Conservation (phyloP, 805 yeast species). For the Candida qinlingensis region DNA sequence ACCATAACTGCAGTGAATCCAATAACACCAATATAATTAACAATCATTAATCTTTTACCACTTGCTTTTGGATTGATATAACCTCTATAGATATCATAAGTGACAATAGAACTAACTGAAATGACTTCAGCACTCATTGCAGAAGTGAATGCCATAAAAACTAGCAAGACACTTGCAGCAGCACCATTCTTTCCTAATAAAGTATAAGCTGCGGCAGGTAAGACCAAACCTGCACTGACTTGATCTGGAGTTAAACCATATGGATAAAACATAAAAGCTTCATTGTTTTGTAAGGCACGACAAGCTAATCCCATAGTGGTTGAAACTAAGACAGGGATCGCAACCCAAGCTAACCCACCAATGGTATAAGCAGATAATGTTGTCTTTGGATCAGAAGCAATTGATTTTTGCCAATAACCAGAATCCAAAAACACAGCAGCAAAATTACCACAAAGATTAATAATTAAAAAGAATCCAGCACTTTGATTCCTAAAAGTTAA, state of each 20-base stretch:
- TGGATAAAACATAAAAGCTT: constrained; percentile 80
- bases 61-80: constrained; percentile 75
- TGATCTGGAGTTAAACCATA: constrained; percentile 57
- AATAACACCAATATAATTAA: constrained; percentile 20
- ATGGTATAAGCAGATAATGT: constrained; percentile 83
- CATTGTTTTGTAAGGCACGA: constrained; percentile 61
- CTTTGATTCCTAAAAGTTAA: constrained; percentile 75
- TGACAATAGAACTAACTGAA: constrained; percentile 78
- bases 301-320: constrained; percentile 88
- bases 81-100: constrained; percentile 80
- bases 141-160: constrained; percentile 90
- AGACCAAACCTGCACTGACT: constrained; percentile 74
- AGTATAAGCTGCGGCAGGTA: constrained; percentile 68
- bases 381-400: constrained; percentile 78
- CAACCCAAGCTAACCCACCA: constrained; percentile 90
- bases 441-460: constrained; percentile 83
- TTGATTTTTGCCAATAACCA: constrained; percentile 87
- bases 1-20: constrained; percentile 59
- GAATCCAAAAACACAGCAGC: constrained; percentile 85
- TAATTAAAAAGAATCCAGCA: constrained; percentile 87
- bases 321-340: constrained; percentile 78
- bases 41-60: constrained; percentile 62
- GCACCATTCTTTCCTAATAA: constrained; percentile 87
- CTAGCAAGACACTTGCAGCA: constrained; percentile 68
- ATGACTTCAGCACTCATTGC: constrained; percentile 90